These are phyloP conservation scores for Aspergillus fijiensis DNA, from an alignment of 2,329 filamentous ascomycete species.

Conservation along the genomic window DNA sequence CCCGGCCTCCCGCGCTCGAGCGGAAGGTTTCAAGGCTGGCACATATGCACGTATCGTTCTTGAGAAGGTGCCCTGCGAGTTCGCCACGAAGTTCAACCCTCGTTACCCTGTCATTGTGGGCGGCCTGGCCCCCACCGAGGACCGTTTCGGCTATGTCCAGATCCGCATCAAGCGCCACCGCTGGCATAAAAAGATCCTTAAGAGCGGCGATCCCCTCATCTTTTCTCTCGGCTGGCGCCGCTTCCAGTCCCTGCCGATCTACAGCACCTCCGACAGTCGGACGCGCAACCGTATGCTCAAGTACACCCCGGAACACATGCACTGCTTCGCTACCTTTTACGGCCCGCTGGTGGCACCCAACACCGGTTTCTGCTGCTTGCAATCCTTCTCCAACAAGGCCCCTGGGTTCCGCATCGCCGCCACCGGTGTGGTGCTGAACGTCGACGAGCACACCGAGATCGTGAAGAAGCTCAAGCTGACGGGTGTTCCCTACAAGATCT, in stretches of 20 bases:
- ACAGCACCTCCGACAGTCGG: slow-evolving; percentile 91
- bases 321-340: slow-evolving; percentile 95
- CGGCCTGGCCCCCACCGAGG: slow-evolving; percentile 88
- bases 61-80: slow-evolving; percentile 86
- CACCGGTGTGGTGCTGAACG: slow-evolving; percentile 87
- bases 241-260: slow-evolving; percentile 89
- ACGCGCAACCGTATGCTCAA: slow-evolving; percentile 97
- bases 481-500: slow-evolving; percentile 92
- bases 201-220: slow-evolving; percentile 95
- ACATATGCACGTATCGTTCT: slow-evolving; percentile 91
- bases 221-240: slow-evolving; percentile 95
- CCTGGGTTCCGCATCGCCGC: slow-evolving; percentile 93
- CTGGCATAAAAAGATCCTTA: slow-evolving; percentile 99
- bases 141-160: slow-evolving; percentile 93
- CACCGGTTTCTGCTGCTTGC: slow-evolving; percentile 91
- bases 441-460: slow-evolving; percentile 94
- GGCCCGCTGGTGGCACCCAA: slow-evolving; percentile 93
- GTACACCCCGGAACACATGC: slow-evolving; percentile 99
- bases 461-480: slow-evolving; percentile 99
- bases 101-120: slow-evolving; percentile 83
- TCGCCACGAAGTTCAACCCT: slow-evolving; percentile 77
- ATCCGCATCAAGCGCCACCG: slow-evolving; percentile 94
- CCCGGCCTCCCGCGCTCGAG: slow-evolving; percentile 73
- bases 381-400: slow-evolving; percentile 79
- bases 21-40: slow-evolving; percentile 88